Conservation (phyloP, 345 rosid genomes). For the Hirschfeldia incana region DNA sequence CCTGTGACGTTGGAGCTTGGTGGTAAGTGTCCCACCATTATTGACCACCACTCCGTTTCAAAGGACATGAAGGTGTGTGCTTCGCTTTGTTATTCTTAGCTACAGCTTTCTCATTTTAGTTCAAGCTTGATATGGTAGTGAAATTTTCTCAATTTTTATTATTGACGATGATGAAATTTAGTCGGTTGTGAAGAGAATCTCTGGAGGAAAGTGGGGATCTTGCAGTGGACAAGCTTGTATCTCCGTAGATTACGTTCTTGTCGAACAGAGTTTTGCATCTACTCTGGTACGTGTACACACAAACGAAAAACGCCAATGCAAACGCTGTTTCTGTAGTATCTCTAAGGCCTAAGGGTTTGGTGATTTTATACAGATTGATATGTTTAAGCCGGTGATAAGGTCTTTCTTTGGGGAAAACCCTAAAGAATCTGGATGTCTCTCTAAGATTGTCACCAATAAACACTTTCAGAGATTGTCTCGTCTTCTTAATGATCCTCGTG, state of each 20-base stretch:
- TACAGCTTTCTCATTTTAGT: not conserved
- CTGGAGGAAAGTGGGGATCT: constrained; percentile 84
- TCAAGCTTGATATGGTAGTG: not conserved
- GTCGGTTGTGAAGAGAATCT: constrained; percentile 60
- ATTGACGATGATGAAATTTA: constrained; percentile 32
- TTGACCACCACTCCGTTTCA: constrained; percentile 52
- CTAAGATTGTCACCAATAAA: constrained; percentile 53
- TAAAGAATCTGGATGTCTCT: constrained; percentile 48
- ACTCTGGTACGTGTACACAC: constrained; percentile 49
- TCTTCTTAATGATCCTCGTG: constrained; percentile 61
- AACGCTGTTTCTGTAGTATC: not conserved
- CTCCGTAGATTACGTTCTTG: constrained; percentile 64
- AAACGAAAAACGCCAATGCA: not conserved
- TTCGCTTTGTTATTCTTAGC: constrained; percentile 14
- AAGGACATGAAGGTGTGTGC: constrained; percentile 53
- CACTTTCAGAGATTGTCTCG: constrained; percentile 59
- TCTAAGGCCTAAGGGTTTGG: constrained; percentile 20
- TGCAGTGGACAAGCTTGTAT: constrained; percentile 87
- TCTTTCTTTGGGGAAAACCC: constrained; percentile 64
- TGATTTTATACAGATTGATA: constrained; percentile 57
- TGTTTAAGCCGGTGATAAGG: constrained; percentile 47
- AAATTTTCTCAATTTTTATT: constrained; percentile 3
- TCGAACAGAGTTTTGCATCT: constrained; percentile 56
- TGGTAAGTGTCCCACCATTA: constrained; percentile 75
- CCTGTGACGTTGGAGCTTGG: constrained; percentile 92